Base-by-base conservation (phyloP, 164 flowering plant species). In the Litsea cubeba region DNA sequence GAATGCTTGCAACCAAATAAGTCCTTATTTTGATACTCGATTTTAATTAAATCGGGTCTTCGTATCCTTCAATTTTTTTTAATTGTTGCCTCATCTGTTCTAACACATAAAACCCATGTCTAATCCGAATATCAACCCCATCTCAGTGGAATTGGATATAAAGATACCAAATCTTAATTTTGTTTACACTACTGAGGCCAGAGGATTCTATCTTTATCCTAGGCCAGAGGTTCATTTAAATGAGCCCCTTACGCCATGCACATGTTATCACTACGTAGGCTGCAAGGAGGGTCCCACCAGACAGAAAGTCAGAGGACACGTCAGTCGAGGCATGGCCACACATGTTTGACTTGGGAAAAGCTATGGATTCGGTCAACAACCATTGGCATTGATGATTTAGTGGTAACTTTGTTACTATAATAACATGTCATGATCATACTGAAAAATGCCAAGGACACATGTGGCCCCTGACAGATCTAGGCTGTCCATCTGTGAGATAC, bases 321-420 rank as follows among this genome's bases (percentile, higher is more conserved):
- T 66, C 69, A 66, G 69, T 66, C 69, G 50, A 66, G 69, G 6
- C 49, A 28, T 15, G n/a, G 69, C 46, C 69, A 14, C 10, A 15
- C 14, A 25, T 1, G 69, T 66, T 66, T 66, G 69, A 66, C 69
- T 66, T 66, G 5, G 0, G 4, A 30, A 30, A 30, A 3, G 2
- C 14, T 12, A 17, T 46, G 32, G 50, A 32, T 66, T 32, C 50
- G 69, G 69, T 32, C 69, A 66, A 66, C 69, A 66, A 66, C 50
- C 69, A 12, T 66, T 10, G 1, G 24, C 66, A 12, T 63, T 63
- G 35, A 30, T 12, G 2, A 23, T 20, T 24, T 22, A 1, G 22
- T 63, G 20, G 7, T 63, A 17, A 63, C n/a, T 62, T 7, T 6
- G 22, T 63, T 62, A 20, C n/a, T 20, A 62, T 62, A 4, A 62